Base-by-base conservation (phyloP, 345 rosid genomes). In the Xanthoceras sorbifolium region DNA sequence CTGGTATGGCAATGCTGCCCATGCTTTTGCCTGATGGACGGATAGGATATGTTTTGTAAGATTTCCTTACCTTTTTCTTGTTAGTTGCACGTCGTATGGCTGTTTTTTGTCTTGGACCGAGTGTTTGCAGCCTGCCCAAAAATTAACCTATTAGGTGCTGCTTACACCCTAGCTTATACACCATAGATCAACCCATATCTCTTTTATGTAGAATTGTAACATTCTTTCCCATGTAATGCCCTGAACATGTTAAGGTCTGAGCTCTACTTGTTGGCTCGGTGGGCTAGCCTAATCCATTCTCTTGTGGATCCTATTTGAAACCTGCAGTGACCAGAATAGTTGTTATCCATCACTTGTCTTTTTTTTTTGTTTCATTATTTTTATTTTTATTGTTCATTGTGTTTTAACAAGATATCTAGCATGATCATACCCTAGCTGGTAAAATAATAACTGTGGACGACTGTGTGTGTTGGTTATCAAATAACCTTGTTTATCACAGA, bases 1-100 rank as follows among this genome's bases (percentile, higher is more conserved):
- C 93, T 75, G 97, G 97, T 64, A 93, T 96, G 98, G 87, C 98
- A 50, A 96, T 96, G 99, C 84, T 90, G 94, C 98, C 97, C 29
- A 93, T 96, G 91, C 89, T 96, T 87, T 81, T 96, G 70, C 99
- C 98, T 28, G 97, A 96, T 79, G 99, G 98, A 81, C 89, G 98
- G 82, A 86, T 96, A 44, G 99, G 98, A 86, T 93, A 96, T 57
- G 97, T 92, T 76, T 82, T 93, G 99, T 96, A 80, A 92, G 99
- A 80, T 57, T 69, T 73, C 11, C 69, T 40, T 71, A 48, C 61
- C 42, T 62, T 26, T 42, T 59, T 23, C 25, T 73, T 11, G 42
- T 28, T 31, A 61, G 50, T 74, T 72, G 62, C 67, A 26, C 9
- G 28, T 14, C 34, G 36, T 52, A 22, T 22, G 31, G 38, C 23